Evolutionary conservation across 371 early-diverging fungal genomes (phyloP), one percentile per base, ranked within the genome.

Genomic region (Saksenaea oblongispora): DNA sequence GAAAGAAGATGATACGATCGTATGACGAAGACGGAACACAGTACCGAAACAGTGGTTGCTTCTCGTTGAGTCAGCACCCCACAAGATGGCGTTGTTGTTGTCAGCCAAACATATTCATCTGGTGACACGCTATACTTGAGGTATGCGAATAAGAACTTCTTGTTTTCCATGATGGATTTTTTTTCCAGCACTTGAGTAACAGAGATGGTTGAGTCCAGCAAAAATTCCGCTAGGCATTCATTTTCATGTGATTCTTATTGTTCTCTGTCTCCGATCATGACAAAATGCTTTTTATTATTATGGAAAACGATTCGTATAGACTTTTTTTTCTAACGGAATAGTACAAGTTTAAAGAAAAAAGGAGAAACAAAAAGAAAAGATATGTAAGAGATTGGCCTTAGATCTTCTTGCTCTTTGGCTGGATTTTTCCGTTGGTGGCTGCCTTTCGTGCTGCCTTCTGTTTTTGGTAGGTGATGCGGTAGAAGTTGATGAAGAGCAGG

Each of bases 401-500:
- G 58, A 79, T 71, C 67, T 79, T 79, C 73, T 79, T 79, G 60
- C 75, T 69, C 62, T 75, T 78, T 34, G 63, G 61, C 61, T 58
- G 64, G 34, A 44, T 56, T 28, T 71, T 63, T 41, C 67, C 47
- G 53, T 53, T 42, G 42, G 42, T 34, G 22, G 44, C n/a, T n/a
- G n/a, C 41, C 65, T 71, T 72, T 41, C 67, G 65, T 57, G 74
- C 75, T 62, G 69, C 76, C 65, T 72, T 75, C 76, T 86, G 73
- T 68, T 85, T 85, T 65, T 84, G 84, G 75, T 94, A 95, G 42
- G 94, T 94, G 66, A 91, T 81, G 73, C 88, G 84, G 71, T 91
- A 95, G 74, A 95, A 94, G 80, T 91, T 90, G 73, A 95, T 89
- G 72, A 95, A 95, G 54, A 95, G 84, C 54, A 92, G 69, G 61